Base-by-base conservation (phyloP, 2,329 filamentous ascomycete genomes). In the Apiospora saccharicola region DNA sequence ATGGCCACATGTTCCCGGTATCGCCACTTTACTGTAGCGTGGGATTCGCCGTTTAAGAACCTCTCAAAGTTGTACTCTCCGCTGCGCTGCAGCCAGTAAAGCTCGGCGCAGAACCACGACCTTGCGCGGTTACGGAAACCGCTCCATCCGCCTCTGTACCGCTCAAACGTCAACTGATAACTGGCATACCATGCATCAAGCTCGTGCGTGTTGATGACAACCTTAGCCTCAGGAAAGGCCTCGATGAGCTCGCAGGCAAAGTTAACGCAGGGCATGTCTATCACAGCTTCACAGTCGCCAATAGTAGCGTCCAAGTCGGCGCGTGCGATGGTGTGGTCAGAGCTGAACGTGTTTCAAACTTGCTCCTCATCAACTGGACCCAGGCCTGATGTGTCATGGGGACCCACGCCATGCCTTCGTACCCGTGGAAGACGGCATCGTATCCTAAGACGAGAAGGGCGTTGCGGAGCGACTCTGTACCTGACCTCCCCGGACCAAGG, bases 211-310 rank as follows among this genome's bases (percentile, higher is more conserved):
- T 51, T 57, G 46, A 70, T 41, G 22, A 26, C 24, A 14, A 70
- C 41, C 14, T 24, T 8, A 4, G 68, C 47, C 19, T 70, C 47
- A 10, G 68, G 47, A 16, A 41, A 70, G 34, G 68, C 68, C 7
- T 53, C 68, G 14, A 53, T 53, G 16, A 70, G 68, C 22, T 70
- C 46, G 26, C 24, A 7, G 46, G 26, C 30, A 26, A 70, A 70
- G n/a, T 51, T 57, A 26, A 49, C 47, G 22, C 30, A 34, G 10
- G 68, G 19, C 68, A 51, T 51, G 47, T 70, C 68, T 14, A 19
- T 70, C 26, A 70, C 68, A 5, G 68, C 68, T 24, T 70, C 47
- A 24, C 68, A 70, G 47, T 70, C 46, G 34, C 68, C 30, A 26
- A 57, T n/a, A n/a, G 53, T 24, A 24, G 14, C 26, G 16, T 70